These are phyloP conservation scores for Solanum virginianum DNA, from an alignment of 257 asterid genomes.

Conservation along the genomic window DNA sequence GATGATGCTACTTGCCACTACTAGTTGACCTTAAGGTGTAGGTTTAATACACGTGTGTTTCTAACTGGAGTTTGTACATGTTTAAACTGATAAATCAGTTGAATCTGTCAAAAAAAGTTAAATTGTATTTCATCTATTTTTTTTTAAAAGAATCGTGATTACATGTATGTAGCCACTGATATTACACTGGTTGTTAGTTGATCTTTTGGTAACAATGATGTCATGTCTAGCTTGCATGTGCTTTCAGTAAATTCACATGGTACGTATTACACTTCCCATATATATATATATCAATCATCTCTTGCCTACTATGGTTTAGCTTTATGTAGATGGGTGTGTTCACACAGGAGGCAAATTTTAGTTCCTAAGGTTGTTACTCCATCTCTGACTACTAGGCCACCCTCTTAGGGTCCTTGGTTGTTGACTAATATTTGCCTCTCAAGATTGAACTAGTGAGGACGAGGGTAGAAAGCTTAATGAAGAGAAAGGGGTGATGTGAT, in stretches of 20 bases:
- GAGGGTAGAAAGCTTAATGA: neutral
- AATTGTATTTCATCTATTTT: neutral
- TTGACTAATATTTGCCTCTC: neutral
- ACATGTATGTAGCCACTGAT: neutral
- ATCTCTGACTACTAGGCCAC: neutral
- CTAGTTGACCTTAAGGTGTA: neutral
- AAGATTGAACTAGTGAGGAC: neutral
- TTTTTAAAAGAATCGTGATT: neutral
- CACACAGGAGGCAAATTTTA: neutral
- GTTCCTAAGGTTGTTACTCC: neutral
- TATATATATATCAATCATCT: neutral
- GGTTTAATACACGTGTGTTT: neutral
- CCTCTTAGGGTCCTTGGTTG: neutral
- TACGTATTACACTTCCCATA: neutral
- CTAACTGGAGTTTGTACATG: neutral
- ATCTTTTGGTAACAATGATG: neutral
- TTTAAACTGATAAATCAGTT: neutral
- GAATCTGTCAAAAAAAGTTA: neutral
- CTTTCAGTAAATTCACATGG: neutral
- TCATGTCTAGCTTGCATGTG: neutral
- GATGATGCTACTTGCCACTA: neutral
- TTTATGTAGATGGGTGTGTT: neutral
- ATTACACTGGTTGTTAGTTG: neutral
- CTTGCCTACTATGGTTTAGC: neutral
- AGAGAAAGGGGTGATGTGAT: neutral